A percentile compares a stretch with the other conserved stretches of the same genome.
phyloP scores from a whole-genome alignment of 805 yeast genomes.

The Wickerhamomyces canadensis region DNA sequence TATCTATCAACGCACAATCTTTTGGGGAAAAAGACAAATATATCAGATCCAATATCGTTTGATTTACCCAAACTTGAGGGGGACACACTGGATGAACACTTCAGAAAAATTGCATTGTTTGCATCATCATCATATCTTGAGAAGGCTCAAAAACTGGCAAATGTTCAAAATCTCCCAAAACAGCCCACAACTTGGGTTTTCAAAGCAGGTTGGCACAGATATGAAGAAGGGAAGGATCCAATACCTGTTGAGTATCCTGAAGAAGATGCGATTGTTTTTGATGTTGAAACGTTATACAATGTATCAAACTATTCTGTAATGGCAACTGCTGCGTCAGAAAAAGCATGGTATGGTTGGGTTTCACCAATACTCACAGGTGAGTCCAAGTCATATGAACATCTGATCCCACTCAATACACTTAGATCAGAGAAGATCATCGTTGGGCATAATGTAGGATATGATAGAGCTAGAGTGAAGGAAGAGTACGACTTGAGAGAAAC shows the following conservation, averaged over 20 bases:
- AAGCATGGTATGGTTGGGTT: slow-evolving; percentile 94
- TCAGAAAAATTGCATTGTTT: slow-evolving; percentile 57
- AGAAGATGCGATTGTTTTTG: slow-evolving; percentile 75
- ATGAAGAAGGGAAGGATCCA: slow-evolving; percentile 51
- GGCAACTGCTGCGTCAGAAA: slow-evolving; percentile 71
- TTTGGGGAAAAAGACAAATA: slow-evolving; percentile 68
- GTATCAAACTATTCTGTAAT: slow-evolving; percentile 67
- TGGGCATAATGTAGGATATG: slow-evolving; percentile 90
- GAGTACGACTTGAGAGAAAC: slow-evolving; percentile 70
- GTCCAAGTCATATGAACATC: slow-evolving; percentile 42
- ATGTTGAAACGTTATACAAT: slow-evolving; percentile 82
- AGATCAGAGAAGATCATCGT: slow-evolving; percentile 52
- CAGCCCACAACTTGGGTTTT: slow-evolving; percentile 50
- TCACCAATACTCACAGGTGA: slow-evolving; percentile 74
- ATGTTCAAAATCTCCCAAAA: slow-evolving; percentile 28
- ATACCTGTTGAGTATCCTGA: slow-evolving; percentile 57
- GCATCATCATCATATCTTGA: slow-evolving; percentile 56
- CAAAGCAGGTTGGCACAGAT: slow-evolving; percentile 78
- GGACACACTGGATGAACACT: slow-evolving; percentile 73
- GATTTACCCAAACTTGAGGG: slow-evolving; percentile 75
- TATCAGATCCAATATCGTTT: slow-evolving; percentile 52
- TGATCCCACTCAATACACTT: slow-evolving; percentile 67
- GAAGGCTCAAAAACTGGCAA: slow-evolving; percentile 41
- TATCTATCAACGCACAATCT: slow-evolving; percentile 60
- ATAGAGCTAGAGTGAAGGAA: slow-evolving; percentile 78